phyloP scores from a whole-genome alignment of 495 filamentous ascomycete genomes.

The Melanomma pulvis-pyrius region DNA sequence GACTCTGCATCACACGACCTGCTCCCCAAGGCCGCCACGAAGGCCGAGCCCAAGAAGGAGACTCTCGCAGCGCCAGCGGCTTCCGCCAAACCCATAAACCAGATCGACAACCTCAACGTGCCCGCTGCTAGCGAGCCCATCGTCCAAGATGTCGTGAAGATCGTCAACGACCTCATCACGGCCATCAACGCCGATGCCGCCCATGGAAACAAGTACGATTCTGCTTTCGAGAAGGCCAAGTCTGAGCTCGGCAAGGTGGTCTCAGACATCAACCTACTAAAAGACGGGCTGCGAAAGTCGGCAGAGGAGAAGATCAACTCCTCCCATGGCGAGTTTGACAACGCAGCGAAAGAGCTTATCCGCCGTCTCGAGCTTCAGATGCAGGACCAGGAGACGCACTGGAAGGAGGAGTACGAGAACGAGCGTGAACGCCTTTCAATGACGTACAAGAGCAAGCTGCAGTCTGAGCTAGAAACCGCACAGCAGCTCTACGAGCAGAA shows the following conservation, averaged over 20 bases:
- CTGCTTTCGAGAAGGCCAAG: slow-evolving; percentile 80
- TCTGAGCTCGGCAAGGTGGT: slow-evolving; percentile 75
- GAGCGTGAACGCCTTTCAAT: slow-evolving; percentile 77
- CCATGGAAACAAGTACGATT: slow-evolving; percentile 66
- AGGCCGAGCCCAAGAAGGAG: slow-evolving; percentile 34
- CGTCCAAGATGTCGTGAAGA: slow-evolving; percentile 91
- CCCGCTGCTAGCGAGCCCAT: slow-evolving; percentile 77
- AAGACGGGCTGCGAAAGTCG: slow-evolving; percentile 63
- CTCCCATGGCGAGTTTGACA: slow-evolving; percentile 75
- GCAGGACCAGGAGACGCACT: slow-evolving; percentile 71
- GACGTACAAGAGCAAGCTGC: slow-evolving; percentile 77
- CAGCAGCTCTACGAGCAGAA: slow-evolving; percentile 77
- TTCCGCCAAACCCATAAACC: slow-evolving; percentile 53
- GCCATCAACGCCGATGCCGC: slow-evolving; percentile 84
- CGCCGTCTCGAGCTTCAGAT: slow-evolving; percentile 71
- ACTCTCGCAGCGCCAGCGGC: slow-evolving; percentile 27
- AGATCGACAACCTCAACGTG: slow-evolving; percentile 74
- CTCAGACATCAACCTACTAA: slow-evolving; percentile 71
- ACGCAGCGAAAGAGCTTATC: slow-evolving; percentile 76
- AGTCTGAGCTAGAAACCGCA: slow-evolving; percentile 72
- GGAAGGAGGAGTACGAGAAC: slow-evolving; percentile 84
- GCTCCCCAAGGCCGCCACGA: slow-evolving; percentile 33
- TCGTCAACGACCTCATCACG: slow-evolving; percentile 92
- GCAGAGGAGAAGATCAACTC: slow-evolving; percentile 76
- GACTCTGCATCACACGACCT: slow-evolving; percentile 38